Conservation (phyloP, 345 rosid species). For the Brassica juncea region DNA sequence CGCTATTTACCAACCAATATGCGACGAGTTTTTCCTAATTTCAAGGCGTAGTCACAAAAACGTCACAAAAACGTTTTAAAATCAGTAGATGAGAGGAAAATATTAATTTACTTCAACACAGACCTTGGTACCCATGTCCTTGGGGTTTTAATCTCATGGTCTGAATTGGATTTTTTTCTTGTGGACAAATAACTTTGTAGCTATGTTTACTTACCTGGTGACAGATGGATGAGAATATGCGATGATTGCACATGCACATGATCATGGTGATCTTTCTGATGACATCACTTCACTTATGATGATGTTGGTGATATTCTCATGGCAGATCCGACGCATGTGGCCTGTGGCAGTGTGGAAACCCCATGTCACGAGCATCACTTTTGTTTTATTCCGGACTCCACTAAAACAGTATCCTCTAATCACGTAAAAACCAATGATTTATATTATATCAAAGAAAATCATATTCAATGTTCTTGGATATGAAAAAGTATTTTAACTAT, state of each 20-base stretch:
- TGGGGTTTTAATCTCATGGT: not conserved
- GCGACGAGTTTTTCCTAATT: too few species aligned
- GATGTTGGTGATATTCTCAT: conserved; percentile 35
- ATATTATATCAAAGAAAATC: not conserved
- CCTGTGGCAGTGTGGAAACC: conserved; percentile 29
- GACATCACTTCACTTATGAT: conserved; percentile 32
- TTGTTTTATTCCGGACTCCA: conserved; percentile 21
- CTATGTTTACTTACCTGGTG: conserved; percentile 26
- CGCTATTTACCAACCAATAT: too few species aligned
- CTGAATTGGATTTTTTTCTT: not conserved
- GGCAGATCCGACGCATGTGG: conserved; percentile 37
- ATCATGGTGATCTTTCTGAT: conserved; percentile 32
- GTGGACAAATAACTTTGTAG: conserved; percentile 32
- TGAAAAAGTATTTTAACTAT: not conserved
- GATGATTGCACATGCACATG: conserved; percentile 34
- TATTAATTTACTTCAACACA: too few species aligned
- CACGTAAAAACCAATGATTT: not conserved
- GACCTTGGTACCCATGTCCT: too few species aligned
- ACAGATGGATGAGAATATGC: conserved; percentile 31
- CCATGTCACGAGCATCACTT: conserved; percentile 36
- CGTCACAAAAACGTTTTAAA: too few species aligned
- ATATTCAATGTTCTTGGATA: conserved; percentile 1
- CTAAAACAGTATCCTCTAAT: conserved; percentile 5
- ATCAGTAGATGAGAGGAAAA: too few species aligned
- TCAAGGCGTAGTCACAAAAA: too few species aligned